Evolutionary conservation across 495 filamentous ascomycete genomes (phyloP).

Genomic region (Lentithecium fluviatile): DNA sequence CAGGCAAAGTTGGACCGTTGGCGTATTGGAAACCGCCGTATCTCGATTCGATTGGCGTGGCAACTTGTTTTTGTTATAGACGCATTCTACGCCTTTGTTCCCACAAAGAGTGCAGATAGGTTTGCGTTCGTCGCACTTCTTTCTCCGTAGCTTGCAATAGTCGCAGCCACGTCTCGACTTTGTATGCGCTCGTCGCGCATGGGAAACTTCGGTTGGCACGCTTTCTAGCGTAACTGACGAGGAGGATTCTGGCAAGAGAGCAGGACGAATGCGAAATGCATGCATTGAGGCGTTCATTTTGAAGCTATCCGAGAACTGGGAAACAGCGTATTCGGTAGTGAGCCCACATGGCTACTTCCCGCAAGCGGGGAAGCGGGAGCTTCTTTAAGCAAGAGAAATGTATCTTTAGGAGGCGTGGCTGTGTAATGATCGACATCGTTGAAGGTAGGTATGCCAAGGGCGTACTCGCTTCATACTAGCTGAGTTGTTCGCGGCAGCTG

Average conservation of each 20-base stretch:
- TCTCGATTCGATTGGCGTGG: neutral
- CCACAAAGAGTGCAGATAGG: neutral
- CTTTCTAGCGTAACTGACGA: neutral
- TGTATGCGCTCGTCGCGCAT: neutral
- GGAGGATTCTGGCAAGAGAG: neutral
- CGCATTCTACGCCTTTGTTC: neutral
- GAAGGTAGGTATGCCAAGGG: neutral
- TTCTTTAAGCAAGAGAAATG: neutral
- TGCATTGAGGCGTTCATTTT: neutral
- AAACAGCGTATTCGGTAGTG: constrained; percentile 8
- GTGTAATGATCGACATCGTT: neutral
- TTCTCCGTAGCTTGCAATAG: neutral
- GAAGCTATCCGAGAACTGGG: neutral
- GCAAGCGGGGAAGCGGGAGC: too few species aligned
- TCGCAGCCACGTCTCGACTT: constrained; percentile 5
- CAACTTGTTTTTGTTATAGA: neutral
- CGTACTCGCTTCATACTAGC: neutral
- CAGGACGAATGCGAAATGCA: neutral
- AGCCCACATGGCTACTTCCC: neutral
- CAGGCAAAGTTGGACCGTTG: neutral
- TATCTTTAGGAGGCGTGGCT: neutral
- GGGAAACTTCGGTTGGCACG: neutral
- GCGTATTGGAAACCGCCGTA: neutral
- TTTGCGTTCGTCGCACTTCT: constrained; percentile 5
- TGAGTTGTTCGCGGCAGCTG: neutral